Percentiles rank a stretch among this genome's conserved stretches.
Conservation (phyloP, 345 rosid species). For the Populus alba region DNA sequence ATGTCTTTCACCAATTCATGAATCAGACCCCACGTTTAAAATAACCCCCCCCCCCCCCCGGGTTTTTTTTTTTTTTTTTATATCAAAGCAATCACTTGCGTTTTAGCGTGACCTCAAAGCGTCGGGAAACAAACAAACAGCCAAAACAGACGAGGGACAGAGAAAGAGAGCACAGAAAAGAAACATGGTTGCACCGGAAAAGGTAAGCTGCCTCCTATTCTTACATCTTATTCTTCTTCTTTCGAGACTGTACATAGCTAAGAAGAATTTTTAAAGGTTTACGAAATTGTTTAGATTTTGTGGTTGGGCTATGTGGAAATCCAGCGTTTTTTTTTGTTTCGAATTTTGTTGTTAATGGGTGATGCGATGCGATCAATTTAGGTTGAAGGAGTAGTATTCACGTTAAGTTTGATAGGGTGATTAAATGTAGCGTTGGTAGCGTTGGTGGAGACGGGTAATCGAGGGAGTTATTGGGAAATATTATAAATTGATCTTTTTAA, state of each 20-base stretch:
- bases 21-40: background rate
- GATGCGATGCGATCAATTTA: background rate
- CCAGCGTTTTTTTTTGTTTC: background rate
- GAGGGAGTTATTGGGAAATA: background rate
- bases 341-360: background rate
- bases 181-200: conserved; percentile 10
- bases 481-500: too few species aligned
- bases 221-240: background rate
- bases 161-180: background rate
- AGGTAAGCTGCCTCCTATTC: background rate
- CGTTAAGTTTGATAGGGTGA: too few species aligned
- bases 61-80: too few species aligned
- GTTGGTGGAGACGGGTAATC: background rate
- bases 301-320: background rate
- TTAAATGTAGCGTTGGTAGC: too few species aligned
- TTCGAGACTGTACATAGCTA: background rate
- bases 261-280: too few species aligned
- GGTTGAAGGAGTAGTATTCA: background rate
- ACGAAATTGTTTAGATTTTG: background rate
- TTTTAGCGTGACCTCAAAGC: background rate
- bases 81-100: background rate
- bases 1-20: background rate
- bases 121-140: background rate
- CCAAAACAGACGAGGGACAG: background rate
- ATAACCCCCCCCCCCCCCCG: background rate